A percentile compares a stretch with the other conserved stretches of the same genome.
Conservation (phyloP, 169 alveolate genomes). For the Eimeria falciformis region DNA sequence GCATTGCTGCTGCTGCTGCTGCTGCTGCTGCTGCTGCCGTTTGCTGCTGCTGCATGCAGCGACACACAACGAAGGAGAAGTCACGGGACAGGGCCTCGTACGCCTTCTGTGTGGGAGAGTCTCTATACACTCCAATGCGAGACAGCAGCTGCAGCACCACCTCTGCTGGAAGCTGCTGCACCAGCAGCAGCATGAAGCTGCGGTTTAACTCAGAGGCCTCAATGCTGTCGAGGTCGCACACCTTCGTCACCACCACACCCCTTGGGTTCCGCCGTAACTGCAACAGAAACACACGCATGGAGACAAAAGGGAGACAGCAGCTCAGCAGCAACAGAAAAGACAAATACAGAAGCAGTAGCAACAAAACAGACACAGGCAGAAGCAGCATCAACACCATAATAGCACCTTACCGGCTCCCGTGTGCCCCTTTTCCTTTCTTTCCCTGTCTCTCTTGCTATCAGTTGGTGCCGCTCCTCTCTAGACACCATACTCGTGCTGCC, state of each 20-base stretch:
- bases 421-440: not conserved
- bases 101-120: constrained; percentile 48
- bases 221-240: constrained; percentile 75
- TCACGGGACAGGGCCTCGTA: constrained; percentile 34
- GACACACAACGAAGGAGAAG: not conserved
- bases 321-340: constrained; percentile 39
- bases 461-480: not conserved
- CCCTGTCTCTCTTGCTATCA: not conserved
- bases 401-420: not conserved
- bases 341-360: not conserved
- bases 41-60: constrained; percentile 37
- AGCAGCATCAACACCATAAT: constrained; percentile 11
- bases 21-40: constrained; percentile 12
- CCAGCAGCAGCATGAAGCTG: constrained; percentile 68
- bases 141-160: constrained; percentile 71
- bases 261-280: not conserved
- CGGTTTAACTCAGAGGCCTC: constrained; percentile 66
- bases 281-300: not conserved
- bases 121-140: constrained; percentile 74
- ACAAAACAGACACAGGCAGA: not conserved
- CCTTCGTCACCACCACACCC: not conserved
- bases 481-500: not conserved
- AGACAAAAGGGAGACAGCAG: constrained; percentile 10
- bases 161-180: constrained; percentile 78
- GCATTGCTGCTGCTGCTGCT: constrained; percentile 52